Percentiles rank a stretch among this genome's conserved stretches.
These are phyloP conservation scores for Rhizopogon sp. DNA, from an alignment of 768 basidiomycete species.

Conservation along the genomic window DNA sequence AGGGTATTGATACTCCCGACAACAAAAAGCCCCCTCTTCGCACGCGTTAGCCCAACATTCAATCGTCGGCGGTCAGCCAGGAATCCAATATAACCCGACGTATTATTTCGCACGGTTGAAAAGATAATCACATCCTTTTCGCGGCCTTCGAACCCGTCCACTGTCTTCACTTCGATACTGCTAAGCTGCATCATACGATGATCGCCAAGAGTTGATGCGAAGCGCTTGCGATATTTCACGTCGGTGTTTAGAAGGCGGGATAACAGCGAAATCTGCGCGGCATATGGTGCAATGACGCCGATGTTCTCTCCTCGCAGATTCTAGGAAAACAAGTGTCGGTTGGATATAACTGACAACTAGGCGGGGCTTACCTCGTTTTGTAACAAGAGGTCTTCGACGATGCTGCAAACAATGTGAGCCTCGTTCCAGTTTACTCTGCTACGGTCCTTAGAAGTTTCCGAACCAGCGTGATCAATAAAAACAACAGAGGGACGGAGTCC, in stretches of 20 bases:
- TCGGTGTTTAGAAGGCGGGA: slow-evolving; percentile 61
- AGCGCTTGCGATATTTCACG: slow-evolving; percentile 44
- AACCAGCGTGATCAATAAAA: slow-evolving; percentile 76
- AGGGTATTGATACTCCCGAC: slow-evolving; percentile 71
- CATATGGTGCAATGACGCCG: slow-evolving; percentile 91
- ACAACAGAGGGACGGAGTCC: slow-evolving; percentile 58
- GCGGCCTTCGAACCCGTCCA: slow-evolving; percentile 91
- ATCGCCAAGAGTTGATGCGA: slow-evolving; percentile 56
- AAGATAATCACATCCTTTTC: slow-evolving; percentile 93
- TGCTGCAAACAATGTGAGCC: slow-evolving; percentile 67
- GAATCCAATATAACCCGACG: slow-evolving; percentile 77
- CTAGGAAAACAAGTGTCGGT: slow-evolving; percentile 27
- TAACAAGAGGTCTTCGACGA: slow-evolving; percentile 78
- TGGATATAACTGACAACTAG: not conserved
- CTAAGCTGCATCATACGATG: slow-evolving; percentile 60
- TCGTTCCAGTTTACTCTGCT: slow-evolving; percentile 79
- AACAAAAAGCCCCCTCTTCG: slow-evolving; percentile 80
- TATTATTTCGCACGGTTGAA: slow-evolving; percentile 85
- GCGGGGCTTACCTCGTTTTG: slow-evolving; percentile 58
- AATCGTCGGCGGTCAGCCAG: slow-evolving; percentile 79
- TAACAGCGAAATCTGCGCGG: slow-evolving; percentile 77
- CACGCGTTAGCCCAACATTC: slow-evolving; percentile 89
- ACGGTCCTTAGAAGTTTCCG: slow-evolving; percentile 61
- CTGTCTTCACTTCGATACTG: slow-evolving; percentile 82
- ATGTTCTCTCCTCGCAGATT: slow-evolving; percentile 69